These are phyloP conservation scores for Tetracladium setigerum DNA, from an alignment of 495 filamentous ascomycete species.

Conservation along the genomic window DNA sequence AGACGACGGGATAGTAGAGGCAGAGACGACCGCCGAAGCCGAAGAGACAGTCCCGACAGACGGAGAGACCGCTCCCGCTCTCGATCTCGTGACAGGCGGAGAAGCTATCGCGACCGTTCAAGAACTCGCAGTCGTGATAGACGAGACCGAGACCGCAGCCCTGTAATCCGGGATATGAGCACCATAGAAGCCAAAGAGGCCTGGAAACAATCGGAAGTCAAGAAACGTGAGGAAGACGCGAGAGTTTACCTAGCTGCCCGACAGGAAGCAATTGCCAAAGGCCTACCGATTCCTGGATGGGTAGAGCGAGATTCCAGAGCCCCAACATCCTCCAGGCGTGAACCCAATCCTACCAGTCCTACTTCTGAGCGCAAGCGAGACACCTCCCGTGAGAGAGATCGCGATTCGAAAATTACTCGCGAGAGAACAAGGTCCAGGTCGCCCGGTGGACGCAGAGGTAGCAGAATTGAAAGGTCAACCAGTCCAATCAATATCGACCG, in stretches of 20 bases:
- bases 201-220: slow-evolving; percentile 45
- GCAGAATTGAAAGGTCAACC: slow-evolving; percentile 36
- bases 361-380: slow-evolving; percentile 12
- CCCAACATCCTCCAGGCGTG: background rate
- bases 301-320: slow-evolving; percentile 1
- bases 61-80: slow-evolving; percentile 14
- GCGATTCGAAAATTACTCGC: slow-evolving; percentile 6
- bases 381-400: slow-evolving; percentile 10
- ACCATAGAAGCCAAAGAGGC: slow-evolving; percentile 24
- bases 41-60: slow-evolving; percentile 18
- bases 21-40: slow-evolving; percentile 24
- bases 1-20: slow-evolving; percentile 12
- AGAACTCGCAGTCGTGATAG: slow-evolving; percentile 13
- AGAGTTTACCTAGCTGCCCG: slow-evolving; percentile 47
- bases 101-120: slow-evolving; percentile 15
- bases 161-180: background rate
- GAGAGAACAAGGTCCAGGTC: slow-evolving; percentile 13
- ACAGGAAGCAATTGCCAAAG: slow-evolving; percentile 43
- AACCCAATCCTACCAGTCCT: slow-evolving; percentile 10
- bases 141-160: slow-evolving; percentile 10
- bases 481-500: slow-evolving; percentile 42
- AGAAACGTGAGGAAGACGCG: slow-evolving; percentile 49
- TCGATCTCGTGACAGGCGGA: slow-evolving; percentile 17
- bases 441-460: slow-evolving; percentile 22
- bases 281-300: slow-evolving; percentile 33